Conservation (phyloP, 345 rosid genomes). For the Nasturtium officinale region DNA sequence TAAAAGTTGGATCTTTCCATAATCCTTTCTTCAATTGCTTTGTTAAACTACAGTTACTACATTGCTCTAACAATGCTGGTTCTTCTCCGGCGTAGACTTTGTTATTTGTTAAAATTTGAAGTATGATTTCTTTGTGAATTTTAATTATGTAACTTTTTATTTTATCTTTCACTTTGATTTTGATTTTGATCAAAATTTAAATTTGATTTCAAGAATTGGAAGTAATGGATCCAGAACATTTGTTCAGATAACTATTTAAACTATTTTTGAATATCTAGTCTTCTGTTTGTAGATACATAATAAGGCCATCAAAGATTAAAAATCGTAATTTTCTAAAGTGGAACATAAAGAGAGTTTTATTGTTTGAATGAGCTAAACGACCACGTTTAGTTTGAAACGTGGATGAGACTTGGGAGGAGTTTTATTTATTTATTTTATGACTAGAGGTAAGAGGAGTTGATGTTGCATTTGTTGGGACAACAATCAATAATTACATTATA, state of each 20-base stretch:
- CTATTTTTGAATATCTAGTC: neutral
- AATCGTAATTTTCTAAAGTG: too few species aligned
- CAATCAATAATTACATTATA: neutral
- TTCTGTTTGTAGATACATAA: neutral
- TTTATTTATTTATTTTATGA: too few species aligned
- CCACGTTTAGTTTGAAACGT: neutral
- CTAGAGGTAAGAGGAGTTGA: too few species aligned
- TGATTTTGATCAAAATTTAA: neutral
- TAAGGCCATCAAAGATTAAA: neutral
- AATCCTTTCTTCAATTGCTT: neutral
- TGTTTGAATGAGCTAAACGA: neutral
- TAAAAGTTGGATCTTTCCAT: constrained; percentile 1
- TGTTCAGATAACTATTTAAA: too few species aligned
- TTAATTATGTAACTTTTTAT: neutral
- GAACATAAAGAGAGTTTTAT: neutral
- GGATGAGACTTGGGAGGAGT: neutral
- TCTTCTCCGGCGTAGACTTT: neutral
- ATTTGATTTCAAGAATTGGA: too few species aligned
- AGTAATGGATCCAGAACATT: neutral
- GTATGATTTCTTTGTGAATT: neutral
- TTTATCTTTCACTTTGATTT: neutral
- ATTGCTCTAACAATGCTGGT: neutral
- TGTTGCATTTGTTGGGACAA: neutral
- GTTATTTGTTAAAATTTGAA: neutral
- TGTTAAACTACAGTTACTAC: neutral